A percentile compares a stretch with the other conserved stretches of the same genome.
Conservation (phyloP, 257 asterid genomes). For the Perilla frutescens region DNA sequence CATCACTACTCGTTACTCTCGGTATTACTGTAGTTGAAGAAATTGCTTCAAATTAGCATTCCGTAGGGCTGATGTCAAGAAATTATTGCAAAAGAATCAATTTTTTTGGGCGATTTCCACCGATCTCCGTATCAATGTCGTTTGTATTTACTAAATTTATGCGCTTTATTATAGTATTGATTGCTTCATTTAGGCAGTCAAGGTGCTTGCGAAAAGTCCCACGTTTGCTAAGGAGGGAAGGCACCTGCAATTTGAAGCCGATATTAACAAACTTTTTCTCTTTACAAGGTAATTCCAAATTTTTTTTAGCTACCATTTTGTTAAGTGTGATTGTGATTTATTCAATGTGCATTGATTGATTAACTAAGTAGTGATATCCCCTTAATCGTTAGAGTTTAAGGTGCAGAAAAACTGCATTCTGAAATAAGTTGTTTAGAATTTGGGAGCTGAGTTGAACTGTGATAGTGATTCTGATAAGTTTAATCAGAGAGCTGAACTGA, state of each 20-base stretch:
- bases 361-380: neutral
- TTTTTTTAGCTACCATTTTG: conserved; percentile 26
- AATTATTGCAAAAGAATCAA: neutral
- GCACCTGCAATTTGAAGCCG: conserved; percentile 79
- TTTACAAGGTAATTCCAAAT: conserved; percentile 67
- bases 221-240: conserved; percentile 71
- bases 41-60: conserved; percentile 25
- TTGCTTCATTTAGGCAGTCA: conserved; percentile 64
- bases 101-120: conserved; percentile 15
- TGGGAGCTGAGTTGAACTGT: neutral
- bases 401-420: neutral
- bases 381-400: neutral
- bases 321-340: neutral
- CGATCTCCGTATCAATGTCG: neutral
- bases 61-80: neutral
- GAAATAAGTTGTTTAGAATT: neutral
- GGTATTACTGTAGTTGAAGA: conserved; percentile 1
- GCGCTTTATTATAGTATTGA: neutral
- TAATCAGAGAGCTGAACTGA: conserved; percentile 12
- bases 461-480: neutral
- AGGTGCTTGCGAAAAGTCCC: conserved; percentile 88
- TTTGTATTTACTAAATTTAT: neutral
- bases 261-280: conserved; percentile 78
- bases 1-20: conserved; percentile 1
- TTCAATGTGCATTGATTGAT: conserved; percentile 22